These are phyloP conservation scores for Mycena citricolor DNA, from an alignment of 1,284 basidiomycete genomes.

Conservation along the genomic window DNA sequence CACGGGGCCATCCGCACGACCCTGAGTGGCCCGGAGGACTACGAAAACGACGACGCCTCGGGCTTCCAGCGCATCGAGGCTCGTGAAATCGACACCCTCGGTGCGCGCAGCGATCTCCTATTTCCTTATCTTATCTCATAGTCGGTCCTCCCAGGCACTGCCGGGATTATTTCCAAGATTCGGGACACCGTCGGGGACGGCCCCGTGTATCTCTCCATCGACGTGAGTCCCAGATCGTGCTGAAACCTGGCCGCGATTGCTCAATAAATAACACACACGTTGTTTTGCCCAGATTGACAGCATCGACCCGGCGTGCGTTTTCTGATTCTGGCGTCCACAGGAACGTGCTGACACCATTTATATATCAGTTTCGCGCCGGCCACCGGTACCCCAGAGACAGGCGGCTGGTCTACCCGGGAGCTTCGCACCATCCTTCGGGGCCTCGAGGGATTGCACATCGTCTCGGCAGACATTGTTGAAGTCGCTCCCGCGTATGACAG, in stretches of 20 bases:
- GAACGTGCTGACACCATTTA: constrained; percentile 1
- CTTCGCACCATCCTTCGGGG: constrained; percentile 72
- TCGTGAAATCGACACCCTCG: constrained; percentile 73
- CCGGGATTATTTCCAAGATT: constrained; percentile 26
- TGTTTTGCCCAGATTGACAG: constrained; percentile 48
- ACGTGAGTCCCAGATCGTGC: constrained; percentile 11
- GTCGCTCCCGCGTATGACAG: constrained; percentile 74
- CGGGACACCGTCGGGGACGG: constrained; percentile 25
- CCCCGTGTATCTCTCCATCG: constrained; percentile 27
- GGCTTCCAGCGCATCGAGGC: constrained; percentile 63
- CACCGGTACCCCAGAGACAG: constrained; percentile 68
- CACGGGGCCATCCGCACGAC: constrained; percentile 80
- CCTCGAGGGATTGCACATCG: constrained; percentile 68
- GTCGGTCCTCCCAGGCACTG: constrained; percentile 13
- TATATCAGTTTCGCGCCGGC: constrained; percentile 60
- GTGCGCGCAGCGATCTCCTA: constrained; percentile 33
- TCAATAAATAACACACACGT: not conserved
- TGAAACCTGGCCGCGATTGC: not conserved
- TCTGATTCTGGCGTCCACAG: no score
- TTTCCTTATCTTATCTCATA: not conserved
- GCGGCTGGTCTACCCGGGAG: constrained; percentile 77
- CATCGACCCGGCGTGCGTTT: constrained; percentile 57
- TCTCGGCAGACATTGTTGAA: constrained; percentile 80
- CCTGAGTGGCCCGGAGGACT: constrained; percentile 68
- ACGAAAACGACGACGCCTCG: constrained; percentile 52